Conservation (phyloP, 1,284 basidiomycete genomes). For the Xerocomus nothofagi region DNA sequence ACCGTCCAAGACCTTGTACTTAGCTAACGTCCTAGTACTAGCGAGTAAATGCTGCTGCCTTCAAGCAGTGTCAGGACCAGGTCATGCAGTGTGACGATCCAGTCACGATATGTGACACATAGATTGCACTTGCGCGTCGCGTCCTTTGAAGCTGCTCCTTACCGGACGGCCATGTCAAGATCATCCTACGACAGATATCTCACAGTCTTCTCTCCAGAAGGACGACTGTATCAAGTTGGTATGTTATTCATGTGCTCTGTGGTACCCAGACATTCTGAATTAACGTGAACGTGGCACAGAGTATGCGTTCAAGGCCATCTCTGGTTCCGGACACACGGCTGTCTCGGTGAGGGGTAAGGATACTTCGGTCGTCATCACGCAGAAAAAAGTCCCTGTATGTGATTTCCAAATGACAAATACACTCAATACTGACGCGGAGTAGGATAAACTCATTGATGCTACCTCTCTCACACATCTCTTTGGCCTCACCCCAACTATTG, state of each 20-base stretch:
- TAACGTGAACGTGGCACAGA: conserved; percentile 50
- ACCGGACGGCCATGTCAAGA: conserved; percentile 62
- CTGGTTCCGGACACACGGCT: conserved; percentile 93
- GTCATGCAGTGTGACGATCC: conserved; percentile 18
- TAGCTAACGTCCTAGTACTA: not conserved
- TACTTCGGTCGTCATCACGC: conserved; percentile 93
- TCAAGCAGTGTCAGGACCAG: not conserved
- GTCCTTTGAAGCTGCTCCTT: conserved; percentile 20
- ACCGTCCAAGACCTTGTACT: not conserved
- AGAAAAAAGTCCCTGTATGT: conserved; percentile 93
- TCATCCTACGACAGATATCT: conserved; percentile 87
- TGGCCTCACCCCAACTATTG: conserved; percentile 94
- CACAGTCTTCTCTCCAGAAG: conserved; percentile 94
- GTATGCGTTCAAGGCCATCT: conserved; percentile 99
- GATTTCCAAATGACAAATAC: not conserved
- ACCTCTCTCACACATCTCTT: conserved; percentile 95
- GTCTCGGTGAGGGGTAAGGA: conserved; percentile 94
- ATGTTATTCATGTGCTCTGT: conserved; percentile 36
- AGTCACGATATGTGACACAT: conserved; percentile 23
- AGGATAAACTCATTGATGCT: conserved; percentile 98
- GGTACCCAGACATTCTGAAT: not conserved
- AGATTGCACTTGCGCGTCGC: conserved; percentile 56
- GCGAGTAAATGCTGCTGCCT: no score
- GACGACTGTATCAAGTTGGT: conserved; percentile 97
- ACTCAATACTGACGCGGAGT: conserved; percentile 10